phyloP scores from a whole-genome alignment of 176 grass and related monocot genomes.

The Carex cristatella region DNA sequence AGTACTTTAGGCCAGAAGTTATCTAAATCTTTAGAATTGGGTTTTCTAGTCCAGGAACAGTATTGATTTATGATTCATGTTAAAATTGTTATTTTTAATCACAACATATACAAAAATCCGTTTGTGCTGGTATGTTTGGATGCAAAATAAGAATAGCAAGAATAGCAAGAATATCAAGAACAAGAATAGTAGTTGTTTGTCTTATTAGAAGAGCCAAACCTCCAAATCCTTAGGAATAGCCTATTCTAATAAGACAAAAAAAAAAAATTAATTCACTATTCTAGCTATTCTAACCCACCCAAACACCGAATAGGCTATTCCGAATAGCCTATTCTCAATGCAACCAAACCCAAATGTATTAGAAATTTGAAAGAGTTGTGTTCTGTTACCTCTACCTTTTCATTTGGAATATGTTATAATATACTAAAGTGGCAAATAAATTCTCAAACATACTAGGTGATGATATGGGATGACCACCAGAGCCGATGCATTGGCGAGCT shows the following conservation, averaged over 20 bases:
- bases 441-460: slow-evolving; percentile 11
- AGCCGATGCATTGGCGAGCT: slow-evolving; percentile 90
- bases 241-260: too few relatives aligned
- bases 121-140: neutral
- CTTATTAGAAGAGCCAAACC: too few relatives aligned
- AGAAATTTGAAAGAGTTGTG: neutral
- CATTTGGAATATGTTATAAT: neutral
- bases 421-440: neutral
- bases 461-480: slow-evolving; percentile 97
- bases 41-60: neutral
- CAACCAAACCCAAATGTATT: neutral
- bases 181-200: too few relatives aligned
- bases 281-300: too few relatives aligned
- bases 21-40: neutral
- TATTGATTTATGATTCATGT: neutral
- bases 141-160: too few relatives aligned
- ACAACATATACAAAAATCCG: neutral
- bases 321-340: too few relatives aligned
- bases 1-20: neutral
- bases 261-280: too few relatives aligned
- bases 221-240: too few relatives aligned
- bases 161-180: too few relatives aligned
- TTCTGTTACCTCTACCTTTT: neutral
- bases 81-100: neutral
- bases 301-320: too few relatives aligned